These are phyloP conservation scores for Abrus pulchellus DNA, from an alignment of 306 rosid genomes.

Conservation along the genomic window DNA sequence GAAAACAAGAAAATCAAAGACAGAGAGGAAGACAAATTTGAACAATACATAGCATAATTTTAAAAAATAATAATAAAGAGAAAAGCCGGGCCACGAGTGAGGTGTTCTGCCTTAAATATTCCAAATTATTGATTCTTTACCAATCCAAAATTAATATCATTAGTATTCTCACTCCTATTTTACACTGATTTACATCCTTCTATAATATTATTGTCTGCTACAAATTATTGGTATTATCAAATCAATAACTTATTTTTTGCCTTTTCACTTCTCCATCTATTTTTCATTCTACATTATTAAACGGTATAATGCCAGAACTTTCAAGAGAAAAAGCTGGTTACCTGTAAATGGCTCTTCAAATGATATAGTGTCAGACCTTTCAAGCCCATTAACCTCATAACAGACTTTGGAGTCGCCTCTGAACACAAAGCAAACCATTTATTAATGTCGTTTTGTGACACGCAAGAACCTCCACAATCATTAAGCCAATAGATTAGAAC, in stretches of 20 bases:
- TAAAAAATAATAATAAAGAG: background rate
- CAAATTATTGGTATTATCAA: background rate
- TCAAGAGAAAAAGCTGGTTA: conserved; percentile 37
- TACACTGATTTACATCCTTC: background rate
- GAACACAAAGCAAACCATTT: conserved; percentile 48
- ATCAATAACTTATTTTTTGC: background rate
- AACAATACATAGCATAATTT: background rate
- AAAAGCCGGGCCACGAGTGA: background rate
- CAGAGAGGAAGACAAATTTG: conserved; percentile 14
- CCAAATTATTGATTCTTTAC: conserved; percentile 27
- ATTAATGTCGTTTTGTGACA: conserved; percentile 9
- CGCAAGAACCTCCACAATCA: background rate
- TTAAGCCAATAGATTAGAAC: background rate
- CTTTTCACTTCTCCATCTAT: background rate
- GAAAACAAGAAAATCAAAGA: background rate
- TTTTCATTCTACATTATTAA: background rate
- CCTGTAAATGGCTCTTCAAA: conserved; percentile 99
- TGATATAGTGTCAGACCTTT: conserved; percentile 96
- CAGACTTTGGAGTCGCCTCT: conserved; percentile 98
- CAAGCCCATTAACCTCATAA: conserved; percentile 89
- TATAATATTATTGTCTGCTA: background rate
- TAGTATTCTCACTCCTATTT: background rate
- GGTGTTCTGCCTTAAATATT: conserved; percentile 1
- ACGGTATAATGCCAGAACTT: background rate
- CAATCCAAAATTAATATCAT: background rate